A percentile compares a stretch with the other conserved stretches of the same genome.
Evolutionary conservation across 2,329 filamentous ascomycete species (phyloP).

Genomic region (Tolypocladium cylindrosporum): DNA sequence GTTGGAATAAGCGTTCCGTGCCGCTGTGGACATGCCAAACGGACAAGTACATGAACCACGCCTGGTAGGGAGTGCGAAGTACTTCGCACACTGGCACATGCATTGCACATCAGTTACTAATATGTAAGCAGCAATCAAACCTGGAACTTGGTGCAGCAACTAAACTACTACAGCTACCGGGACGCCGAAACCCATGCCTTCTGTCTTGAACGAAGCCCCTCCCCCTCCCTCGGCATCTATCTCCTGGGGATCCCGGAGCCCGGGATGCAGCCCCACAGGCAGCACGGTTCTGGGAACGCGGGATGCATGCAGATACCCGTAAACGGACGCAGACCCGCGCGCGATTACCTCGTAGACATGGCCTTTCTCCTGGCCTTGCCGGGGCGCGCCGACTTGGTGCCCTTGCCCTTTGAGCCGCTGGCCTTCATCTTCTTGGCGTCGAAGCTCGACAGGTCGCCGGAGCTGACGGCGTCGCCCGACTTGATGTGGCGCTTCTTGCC

Average conservation of each 20-base stretch:
- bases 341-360: constrained; percentile 14
- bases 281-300: neutral
- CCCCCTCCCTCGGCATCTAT: neutral
- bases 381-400: constrained; percentile 29
- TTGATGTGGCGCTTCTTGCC: constrained; percentile 90
- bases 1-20: neutral
- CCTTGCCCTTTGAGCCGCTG: constrained; percentile 15
- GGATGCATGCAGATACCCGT: neutral
- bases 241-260: neutral
- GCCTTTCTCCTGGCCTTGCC: constrained; percentile 45
- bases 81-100: neutral
- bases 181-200: neutral
- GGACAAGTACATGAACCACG: neutral
- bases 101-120: neutral
- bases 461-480: constrained; percentile 80
- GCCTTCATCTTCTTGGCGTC: constrained; percentile 78
- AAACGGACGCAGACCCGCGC: neutral
- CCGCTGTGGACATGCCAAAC: neutral
- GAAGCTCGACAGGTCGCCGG: constrained; percentile 71
- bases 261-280: neutral
- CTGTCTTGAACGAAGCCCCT: neutral
- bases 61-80: neutral
- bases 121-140: neutral
- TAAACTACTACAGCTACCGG: neutral
- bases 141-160: neutral